Evolutionary conservation across 2,329 filamentous ascomycete species (phyloP), one percentile per base, ranked within the genome.

Genomic region (Stachybotrys chlorohalonatus): DNA sequence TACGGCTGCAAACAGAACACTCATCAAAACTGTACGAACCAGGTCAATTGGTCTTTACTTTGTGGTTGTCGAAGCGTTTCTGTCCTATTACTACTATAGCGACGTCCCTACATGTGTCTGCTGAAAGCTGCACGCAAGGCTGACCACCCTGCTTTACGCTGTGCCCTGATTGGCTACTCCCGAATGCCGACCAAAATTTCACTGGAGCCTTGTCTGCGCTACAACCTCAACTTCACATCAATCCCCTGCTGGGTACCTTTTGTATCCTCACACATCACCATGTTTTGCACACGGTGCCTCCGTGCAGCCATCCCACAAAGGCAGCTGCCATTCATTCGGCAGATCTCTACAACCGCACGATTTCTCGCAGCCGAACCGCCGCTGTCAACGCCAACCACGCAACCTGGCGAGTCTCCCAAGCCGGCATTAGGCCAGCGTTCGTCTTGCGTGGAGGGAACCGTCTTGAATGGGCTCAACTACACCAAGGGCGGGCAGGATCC

Each of bases 381-480:
- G 53, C 67, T 74, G 53, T 73, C 68, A 47, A 71, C 65, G 36
- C 71, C 66, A 47, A 62, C 63, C 52, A 64, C 64, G 53, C 62
- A 64, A 42, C 58, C 63, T 11, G 68, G 69, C 53, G 66, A 72
- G 36, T 56, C 62, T 17, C 57, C 62, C n/a, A 64, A 65, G 59
- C 62, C 60, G 47, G 60, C 69, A 31, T 55, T 68, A 53, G 62
- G 65, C 47, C 42, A 63, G 58, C 60, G 67, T 56, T 83, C 80
- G 7, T 78, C 77, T 31, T 85, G 87, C 62, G 74, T 78, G 3
- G 82, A 84, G 6, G 90, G 90, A 39, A 90, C 86, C 13, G 72
- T 84, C 13, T 75, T 95, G 47, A 83, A 77, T 54, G 89, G 89
- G 1, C 74, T 95, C 54, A 93, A 90, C 70, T 93, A 87, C 71